Conservation (phyloP, 192 early-diverging fungal genomes). For the Powellomyces hirtus region DNA sequence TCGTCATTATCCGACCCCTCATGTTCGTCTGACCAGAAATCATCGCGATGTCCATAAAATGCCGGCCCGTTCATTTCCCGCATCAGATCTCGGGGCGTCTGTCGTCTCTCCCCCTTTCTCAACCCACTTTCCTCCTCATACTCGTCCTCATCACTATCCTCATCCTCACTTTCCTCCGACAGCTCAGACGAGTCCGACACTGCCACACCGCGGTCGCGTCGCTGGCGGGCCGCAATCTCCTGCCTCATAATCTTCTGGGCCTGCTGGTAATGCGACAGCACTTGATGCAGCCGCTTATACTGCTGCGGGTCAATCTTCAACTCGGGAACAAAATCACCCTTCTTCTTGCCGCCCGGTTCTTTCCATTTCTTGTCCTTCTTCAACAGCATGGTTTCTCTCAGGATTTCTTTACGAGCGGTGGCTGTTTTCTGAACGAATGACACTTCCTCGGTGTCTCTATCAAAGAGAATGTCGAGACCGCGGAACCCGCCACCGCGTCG, state of each 20-base stretch:
- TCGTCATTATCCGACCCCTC: neutral
- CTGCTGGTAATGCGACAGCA: conserved; percentile 6
- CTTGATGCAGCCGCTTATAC: neutral
- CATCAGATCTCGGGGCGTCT: neutral
- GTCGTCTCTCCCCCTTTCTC: neutral
- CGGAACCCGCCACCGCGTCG: conserved; percentile 9
- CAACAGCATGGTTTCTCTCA: neutral
- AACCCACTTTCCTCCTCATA: neutral
- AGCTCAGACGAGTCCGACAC: conserved; percentile 3
- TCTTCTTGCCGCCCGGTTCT: neutral
- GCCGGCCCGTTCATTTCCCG: conserved; percentile 3
- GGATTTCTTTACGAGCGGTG: neutral
- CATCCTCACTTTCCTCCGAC: neutral
- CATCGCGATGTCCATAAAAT: neutral
- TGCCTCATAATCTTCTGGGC: conserved; percentile 13
- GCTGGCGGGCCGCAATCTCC: neutral
- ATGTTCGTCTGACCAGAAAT: conserved; percentile 13
- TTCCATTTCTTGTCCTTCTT: neutral
- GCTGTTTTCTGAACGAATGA: neutral
- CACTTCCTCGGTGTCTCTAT: conserved; percentile 5
- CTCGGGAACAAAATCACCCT: neutral
- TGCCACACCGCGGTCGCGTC: neutral
- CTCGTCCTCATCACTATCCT: conserved; percentile 22
- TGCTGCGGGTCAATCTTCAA: neutral
- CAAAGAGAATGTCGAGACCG: conserved; percentile 8